phyloP scores from a whole-genome alignment of 164 flowering plant species.

The Malania oleifera region DNA sequence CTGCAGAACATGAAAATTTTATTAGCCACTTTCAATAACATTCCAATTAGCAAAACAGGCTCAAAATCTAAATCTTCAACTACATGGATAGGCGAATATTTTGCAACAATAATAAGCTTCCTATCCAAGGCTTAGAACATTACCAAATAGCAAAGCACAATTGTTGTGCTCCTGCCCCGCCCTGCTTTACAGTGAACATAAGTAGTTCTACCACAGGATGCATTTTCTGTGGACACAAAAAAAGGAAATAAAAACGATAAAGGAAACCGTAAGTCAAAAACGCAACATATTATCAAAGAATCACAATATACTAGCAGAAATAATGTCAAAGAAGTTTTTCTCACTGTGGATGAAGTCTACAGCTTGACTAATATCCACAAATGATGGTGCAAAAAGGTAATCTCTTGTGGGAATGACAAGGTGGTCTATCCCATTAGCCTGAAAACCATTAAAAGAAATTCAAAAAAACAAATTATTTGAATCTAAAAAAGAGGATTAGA shows the following conservation, averaged over 20 bases:
- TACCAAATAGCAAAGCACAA: conserved; percentile 8
- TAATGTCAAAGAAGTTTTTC: background rate
- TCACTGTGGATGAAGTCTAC: conserved; percentile 8
- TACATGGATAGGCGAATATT: background rate
- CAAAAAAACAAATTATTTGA: too few species aligned
- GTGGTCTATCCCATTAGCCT: conserved; percentile 7
- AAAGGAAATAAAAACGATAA: background rate
- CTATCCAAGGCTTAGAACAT: too few species aligned
- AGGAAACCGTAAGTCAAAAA: too few species aligned
- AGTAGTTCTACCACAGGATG: conserved; percentile 1
- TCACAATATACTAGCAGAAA: background rate
- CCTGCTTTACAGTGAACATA: conserved; percentile 6
- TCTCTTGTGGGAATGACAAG: conserved; percentile 6
- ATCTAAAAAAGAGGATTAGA: too few species aligned
- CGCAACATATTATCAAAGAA: background rate
- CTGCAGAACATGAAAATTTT: background rate
- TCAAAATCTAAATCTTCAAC: background rate
- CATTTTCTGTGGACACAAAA: background rate
- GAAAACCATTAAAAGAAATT: background rate
- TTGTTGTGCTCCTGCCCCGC: conserved; percentile 3
- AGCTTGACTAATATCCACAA: background rate
- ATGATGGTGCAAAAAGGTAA: conserved; percentile 8
- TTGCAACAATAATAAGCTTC: too few species aligned
- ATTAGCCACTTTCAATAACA: background rate
- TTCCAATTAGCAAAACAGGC: too few species aligned